These are phyloP conservation scores for Skeletonema tropicum DNA, from an alignment of 108 stramenopile genomes.

Conservation along the genomic window DNA sequence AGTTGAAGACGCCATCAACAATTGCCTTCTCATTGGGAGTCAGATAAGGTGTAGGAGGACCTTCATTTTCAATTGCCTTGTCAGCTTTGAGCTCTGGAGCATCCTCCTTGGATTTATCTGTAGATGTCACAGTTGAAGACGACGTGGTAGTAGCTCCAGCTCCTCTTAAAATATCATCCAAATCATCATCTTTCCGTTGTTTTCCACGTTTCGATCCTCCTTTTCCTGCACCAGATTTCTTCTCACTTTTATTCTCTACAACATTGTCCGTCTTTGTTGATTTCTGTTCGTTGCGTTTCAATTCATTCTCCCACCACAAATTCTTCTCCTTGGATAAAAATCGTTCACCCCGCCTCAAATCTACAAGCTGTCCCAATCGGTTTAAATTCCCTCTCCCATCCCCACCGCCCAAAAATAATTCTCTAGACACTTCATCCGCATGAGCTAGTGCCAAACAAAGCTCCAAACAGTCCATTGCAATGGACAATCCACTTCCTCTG, in stretches of 20 bases:
- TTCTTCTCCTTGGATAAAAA: conserved; percentile 47
- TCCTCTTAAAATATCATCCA: conserved; percentile 67
- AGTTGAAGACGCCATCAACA: conserved; percentile 49
- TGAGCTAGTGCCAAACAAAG: conserved; percentile 54
- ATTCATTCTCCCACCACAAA: conserved; percentile 45
- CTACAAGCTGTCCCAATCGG: conserved; percentile 66
- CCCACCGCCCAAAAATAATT: conserved; percentile 50
- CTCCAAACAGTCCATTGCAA: conserved; percentile 62
- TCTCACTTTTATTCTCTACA: background rate
- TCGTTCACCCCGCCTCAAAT: conserved; percentile 64
- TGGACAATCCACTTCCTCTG: conserved; percentile 50
- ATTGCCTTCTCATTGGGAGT: conserved; percentile 52
- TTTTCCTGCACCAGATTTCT: conserved; percentile 10
- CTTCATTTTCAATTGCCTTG: conserved; percentile 38
- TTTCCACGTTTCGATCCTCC: conserved; percentile 39
- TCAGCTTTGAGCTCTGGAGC: conserved; percentile 38
- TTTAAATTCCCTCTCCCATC: conserved; percentile 55
- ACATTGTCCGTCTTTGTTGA: background rate
- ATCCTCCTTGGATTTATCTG: conserved; percentile 11
- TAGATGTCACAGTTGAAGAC: conserved; percentile 6
- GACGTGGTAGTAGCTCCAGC: conserved; percentile 17
- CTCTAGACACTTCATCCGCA: conserved; percentile 64
- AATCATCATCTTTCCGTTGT: conserved; percentile 61
- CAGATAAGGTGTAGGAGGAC: conserved; percentile 40
- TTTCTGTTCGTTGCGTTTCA: background rate